A percentile compares a stretch with the other conserved stretches of the same genome.
Conservation (phyloP, 1,139 yeast species). For the Candida sanyaensis region DNA sequence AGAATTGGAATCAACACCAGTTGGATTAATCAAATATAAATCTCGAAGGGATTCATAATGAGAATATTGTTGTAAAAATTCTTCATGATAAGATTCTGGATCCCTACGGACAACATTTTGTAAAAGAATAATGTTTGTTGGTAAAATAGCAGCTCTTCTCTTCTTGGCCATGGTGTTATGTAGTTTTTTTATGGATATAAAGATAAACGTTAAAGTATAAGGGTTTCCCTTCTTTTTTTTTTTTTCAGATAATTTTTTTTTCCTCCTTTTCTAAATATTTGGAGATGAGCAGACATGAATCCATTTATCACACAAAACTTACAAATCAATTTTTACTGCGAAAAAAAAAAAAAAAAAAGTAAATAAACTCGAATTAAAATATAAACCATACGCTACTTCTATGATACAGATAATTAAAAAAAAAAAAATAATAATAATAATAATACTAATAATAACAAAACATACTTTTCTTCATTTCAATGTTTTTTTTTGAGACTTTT, state of each 20-base stretch:
- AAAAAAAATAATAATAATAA: not conserved
- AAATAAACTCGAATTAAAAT: not conserved
- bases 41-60: conserved; percentile 92
- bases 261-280: not conserved
- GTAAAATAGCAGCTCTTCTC: conserved; percentile 89
- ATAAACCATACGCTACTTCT: not conserved
- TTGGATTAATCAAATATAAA: conserved; percentile 71
- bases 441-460: not conserved
- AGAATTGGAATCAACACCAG: conserved; percentile 63
- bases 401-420: not conserved
- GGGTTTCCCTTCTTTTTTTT: not conserved
- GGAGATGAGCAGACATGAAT: not conserved
- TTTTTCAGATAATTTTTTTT: not conserved
- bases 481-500: too few species aligned
- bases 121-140: conserved; percentile 84
- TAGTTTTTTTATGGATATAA: not conserved
- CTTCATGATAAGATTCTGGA: conserved; percentile 92
- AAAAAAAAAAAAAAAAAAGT: not conserved
- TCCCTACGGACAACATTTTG: conserved; percentile 93
- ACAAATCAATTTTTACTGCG: conserved; percentile 3
- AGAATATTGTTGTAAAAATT: conserved; percentile 85
- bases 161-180: conserved; percentile 66
- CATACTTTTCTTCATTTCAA: not conserved
- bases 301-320: not conserved
- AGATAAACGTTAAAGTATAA: not conserved